phyloP scores from a whole-genome alignment of 2,329 filamentous ascomycete genomes.

The Monosporascus sp. region DNA sequence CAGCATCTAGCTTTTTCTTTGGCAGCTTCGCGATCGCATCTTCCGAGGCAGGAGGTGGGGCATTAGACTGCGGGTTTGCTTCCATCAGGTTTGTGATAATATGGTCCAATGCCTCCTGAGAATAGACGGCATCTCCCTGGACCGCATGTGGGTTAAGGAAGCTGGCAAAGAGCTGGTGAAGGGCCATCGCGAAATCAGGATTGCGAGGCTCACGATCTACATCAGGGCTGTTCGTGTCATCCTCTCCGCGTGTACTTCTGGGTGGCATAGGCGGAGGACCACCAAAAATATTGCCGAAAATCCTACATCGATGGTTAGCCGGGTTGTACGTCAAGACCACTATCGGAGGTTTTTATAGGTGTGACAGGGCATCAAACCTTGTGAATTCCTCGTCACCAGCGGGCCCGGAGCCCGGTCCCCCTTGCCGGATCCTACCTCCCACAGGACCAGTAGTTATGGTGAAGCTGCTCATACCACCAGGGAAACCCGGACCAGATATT shows the following conservation, averaged over 20 bases:
- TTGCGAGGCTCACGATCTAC: slow-evolving; percentile 13
- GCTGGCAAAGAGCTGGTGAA: slow-evolving; percentile 48
- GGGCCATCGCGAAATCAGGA: slow-evolving; percentile 29
- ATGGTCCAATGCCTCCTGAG: slow-evolving; percentile 83
- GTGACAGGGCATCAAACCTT: slow-evolving; percentile 34
- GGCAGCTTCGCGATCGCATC: slow-evolving; percentile 69
- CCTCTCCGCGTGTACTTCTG: slow-evolving; percentile 10
- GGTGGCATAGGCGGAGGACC: slow-evolving; percentile 27
- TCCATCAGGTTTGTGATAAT: slow-evolving; percentile 89
- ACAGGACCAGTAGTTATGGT: slow-evolving; percentile 40
- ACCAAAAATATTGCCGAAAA: slow-evolving; percentile 42
- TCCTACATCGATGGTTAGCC: slow-evolving; percentile 34
- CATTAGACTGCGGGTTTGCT: slow-evolving; percentile 67
- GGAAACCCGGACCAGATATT: slow-evolving; percentile 31
- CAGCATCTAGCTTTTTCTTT: slow-evolving; percentile 61
- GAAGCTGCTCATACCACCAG: slow-evolving; percentile 39
- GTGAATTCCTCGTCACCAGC: slow-evolving; percentile 37
- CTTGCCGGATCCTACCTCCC: slow-evolving; percentile 12
- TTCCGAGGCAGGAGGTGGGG: slow-evolving; percentile 73
- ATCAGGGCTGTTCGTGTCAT: slow-evolving; percentile 15
- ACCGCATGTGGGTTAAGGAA: slow-evolving; percentile 48
- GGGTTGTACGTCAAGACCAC: no score
- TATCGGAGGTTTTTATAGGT: neutral
- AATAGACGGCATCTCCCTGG: slow-evolving; percentile 79
- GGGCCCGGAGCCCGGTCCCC: slow-evolving; percentile 11